Conservation (phyloP, 495 filamentous ascomycete genomes). For the Podospora pseudoanserina region DNA sequence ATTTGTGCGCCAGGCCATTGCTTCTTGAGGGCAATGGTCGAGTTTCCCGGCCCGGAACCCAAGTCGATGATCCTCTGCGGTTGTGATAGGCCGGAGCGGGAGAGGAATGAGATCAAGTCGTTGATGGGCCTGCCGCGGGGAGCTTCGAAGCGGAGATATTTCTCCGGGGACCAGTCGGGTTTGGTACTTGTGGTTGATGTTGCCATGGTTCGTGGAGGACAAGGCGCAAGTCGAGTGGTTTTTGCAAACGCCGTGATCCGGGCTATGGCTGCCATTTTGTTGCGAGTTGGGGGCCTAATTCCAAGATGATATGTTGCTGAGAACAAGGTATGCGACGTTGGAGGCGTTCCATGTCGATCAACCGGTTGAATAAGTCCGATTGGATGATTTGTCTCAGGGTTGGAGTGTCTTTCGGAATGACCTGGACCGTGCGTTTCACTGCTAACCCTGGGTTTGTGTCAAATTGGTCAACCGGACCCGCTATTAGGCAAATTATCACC, state of each 20-base stretch:
- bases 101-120: constrained; percentile 20
- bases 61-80: constrained; percentile 49
- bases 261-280: neutral
- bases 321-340: neutral
- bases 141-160: constrained; percentile 16
- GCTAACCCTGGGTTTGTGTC: no score
- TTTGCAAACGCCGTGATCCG: neutral
- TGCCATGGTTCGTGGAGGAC: neutral
- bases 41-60: constrained; percentile 56
- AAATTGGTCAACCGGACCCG: no score
- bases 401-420: no score
- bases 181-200: neutral
- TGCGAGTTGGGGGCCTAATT: neutral
- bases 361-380: no score
- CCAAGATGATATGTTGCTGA: neutral
- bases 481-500: no score
- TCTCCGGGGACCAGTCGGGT: neutral
- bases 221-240: neutral
- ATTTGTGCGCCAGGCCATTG: constrained; percentile 46
- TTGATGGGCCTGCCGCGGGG: constrained; percentile 18
- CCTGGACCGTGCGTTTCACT: no score
- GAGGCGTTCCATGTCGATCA: neutral
- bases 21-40: constrained; percentile 42
- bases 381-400: no score
- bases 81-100: neutral